Conservation (phyloP, 2,329 filamentous ascomycete genomes). For the Orbilia javanica region DNA sequence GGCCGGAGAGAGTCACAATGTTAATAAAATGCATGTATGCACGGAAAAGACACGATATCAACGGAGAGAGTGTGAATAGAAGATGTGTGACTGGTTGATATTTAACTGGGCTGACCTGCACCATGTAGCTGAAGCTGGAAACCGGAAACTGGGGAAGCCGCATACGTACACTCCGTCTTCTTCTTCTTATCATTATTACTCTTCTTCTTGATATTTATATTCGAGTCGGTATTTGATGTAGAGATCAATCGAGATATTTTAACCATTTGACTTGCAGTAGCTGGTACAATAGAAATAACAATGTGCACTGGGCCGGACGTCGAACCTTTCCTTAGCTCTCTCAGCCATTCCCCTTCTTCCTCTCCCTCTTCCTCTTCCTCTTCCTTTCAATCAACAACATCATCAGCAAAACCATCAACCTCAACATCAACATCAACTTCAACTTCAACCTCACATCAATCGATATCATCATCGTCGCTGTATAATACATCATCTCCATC, state of each 20-base stretch:
- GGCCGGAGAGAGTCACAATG: no score
- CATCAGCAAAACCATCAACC: neutral
- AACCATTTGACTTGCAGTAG: no score
- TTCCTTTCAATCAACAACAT: neutral
- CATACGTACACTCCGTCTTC: neutral
- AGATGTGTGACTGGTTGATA: neutral
- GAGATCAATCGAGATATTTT: no score
- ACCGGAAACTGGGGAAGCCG: neutral
- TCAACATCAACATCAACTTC: constrained; percentile 3
- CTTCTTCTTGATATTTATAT: neutral
- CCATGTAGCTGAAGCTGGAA: neutral
- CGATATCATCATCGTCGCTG: neutral
- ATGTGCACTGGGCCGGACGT: constrained; percentile 35
- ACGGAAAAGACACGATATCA: no score
- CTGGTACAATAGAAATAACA: neutral
- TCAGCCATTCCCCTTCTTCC: neutral
- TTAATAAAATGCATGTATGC: no score
- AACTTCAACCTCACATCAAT: neutral
- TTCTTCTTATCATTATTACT: no score
- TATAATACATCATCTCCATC: neutral
- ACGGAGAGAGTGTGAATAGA: neutral
- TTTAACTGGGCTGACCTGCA: neutral
- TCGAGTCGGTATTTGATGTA: neutral
- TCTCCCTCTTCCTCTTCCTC: neutral
- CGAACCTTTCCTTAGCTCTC: constrained; percentile 8